Conservation (phyloP, 2,329 filamentous ascomycete species). For the Calonectria pauciramosa region DNA sequence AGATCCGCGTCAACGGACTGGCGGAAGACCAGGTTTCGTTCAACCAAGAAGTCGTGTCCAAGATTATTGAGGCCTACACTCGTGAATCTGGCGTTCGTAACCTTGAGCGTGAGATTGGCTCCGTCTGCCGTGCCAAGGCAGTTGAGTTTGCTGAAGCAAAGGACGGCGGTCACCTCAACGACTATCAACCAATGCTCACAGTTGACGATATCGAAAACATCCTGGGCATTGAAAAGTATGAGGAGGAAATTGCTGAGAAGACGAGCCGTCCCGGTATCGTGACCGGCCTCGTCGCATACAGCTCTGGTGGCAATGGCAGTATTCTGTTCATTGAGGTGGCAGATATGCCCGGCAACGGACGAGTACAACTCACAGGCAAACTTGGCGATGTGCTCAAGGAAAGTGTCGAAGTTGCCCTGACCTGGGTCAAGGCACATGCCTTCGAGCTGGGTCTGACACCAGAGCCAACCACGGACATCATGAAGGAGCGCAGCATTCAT, state of each 20-base stretch:
- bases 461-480: slow-evolving; percentile 89
- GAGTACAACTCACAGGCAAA: slow-evolving; percentile 95
- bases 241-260: slow-evolving; percentile 95
- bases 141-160: slow-evolving; percentile 94
- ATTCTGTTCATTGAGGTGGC: slow-evolving; percentile 99
- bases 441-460: slow-evolving; percentile 89
- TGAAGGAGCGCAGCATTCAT: slow-evolving; percentile 94
- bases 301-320: slow-evolving; percentile 90
- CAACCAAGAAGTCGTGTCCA: slow-evolving; percentile 87
- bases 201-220: slow-evolving; percentile 90
- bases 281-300: slow-evolving; percentile 95
- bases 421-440: slow-evolving; percentile 97
- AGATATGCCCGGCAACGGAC: slow-evolving; percentile 94
- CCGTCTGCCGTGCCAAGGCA: slow-evolving; percentile 93
- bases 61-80: slow-evolving; percentile 96
- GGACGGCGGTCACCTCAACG: slow-evolving; percentile 76
- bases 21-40: slow-evolving; percentile 81
- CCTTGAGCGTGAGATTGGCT: slow-evolving; percentile 94
- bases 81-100: slow-evolving; percentile 97
- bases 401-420: slow-evolving; percentile 94
- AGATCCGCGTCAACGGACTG: slow-evolving; percentile 91
- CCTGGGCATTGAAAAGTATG: slow-evolving; percentile 91
- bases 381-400: slow-evolving; percentile 97
- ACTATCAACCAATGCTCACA: slow-evolving; percentile 81
- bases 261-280: slow-evolving; percentile 89